A percentile compares a stretch with the other conserved stretches of the same genome.
phyloP scores from a whole-genome alignment of 2,329 filamentous ascomycete species.

The Phialophora chinensis region DNA sequence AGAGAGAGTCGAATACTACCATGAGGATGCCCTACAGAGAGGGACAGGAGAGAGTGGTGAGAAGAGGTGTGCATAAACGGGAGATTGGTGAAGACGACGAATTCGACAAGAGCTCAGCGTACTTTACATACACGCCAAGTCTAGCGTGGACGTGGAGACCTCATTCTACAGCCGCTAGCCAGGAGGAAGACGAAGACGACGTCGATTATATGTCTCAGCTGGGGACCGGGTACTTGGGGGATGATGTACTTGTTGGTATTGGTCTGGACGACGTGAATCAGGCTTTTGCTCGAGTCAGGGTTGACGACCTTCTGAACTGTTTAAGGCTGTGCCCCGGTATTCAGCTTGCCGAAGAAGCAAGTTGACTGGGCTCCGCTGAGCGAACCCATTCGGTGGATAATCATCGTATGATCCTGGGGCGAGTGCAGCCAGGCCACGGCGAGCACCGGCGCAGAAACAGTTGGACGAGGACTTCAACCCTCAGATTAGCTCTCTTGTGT shows the following conservation, averaged over 20 bases:
- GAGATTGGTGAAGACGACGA: slow-evolving; percentile 1
- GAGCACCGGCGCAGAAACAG: not conserved
- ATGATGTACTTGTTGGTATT: slow-evolving; percentile 49
- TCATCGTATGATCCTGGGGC: not conserved
- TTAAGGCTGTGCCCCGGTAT: slow-evolving; percentile 44
- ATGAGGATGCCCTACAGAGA: not conserved
- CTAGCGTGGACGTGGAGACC: slow-evolving; percentile 47
- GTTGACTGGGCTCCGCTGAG: not conserved
- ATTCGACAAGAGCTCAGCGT: slow-evolving; percentile 40
- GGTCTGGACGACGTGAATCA: slow-evolving; percentile 48
- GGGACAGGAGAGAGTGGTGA: slow-evolving; percentile 11
- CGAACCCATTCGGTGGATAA: not conserved
- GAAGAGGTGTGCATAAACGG: slow-evolving; percentile 7
- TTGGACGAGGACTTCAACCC: slow-evolving; percentile 17
- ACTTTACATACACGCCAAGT: slow-evolving; percentile 50
- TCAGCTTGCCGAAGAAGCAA: slow-evolving; percentile 6
- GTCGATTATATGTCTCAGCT: slow-evolving; percentile 44
- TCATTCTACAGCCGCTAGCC: slow-evolving; percentile 14
- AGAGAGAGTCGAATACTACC: slow-evolving; percentile 11
- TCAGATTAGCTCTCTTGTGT: slow-evolving; percentile 34
- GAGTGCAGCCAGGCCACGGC: not conserved
- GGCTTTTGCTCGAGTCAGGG: slow-evolving; percentile 45
- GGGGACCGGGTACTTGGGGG: slow-evolving; percentile 47
- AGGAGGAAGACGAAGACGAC: slow-evolving; percentile 27
- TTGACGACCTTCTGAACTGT: slow-evolving; percentile 45